Percentiles rank a stretch among this genome's conserved stretches.
phyloP scores from a whole-genome alignment of 495 filamentous ascomycete genomes.

The Aspergillus biplanus region DNA sequence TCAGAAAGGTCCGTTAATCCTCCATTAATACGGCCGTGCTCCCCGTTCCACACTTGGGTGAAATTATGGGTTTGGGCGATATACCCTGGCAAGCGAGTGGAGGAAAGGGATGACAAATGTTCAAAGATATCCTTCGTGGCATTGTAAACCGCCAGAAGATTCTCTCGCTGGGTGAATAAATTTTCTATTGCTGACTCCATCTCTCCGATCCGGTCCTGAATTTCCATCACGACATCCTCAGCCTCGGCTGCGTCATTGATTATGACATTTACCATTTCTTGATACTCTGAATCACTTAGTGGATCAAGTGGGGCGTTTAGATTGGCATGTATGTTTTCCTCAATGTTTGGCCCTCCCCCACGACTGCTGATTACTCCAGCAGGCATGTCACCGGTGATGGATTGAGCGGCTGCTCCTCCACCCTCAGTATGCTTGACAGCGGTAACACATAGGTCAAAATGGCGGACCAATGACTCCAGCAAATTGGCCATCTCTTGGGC shows the following conservation, averaged over 20 bases:
- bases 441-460: slow-evolving; percentile 93
- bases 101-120: slow-evolving; percentile 69
- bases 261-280: slow-evolving; percentile 82
- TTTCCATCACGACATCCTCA: slow-evolving; percentile 85
- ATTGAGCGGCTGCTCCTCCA: slow-evolving; percentile 70
- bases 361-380: slow-evolving; percentile 58
- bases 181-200: slow-evolving; percentile 70
- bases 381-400: slow-evolving; percentile 62
- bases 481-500: slow-evolving; percentile 83
- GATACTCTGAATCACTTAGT: slow-evolving; percentile 73
- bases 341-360: slow-evolving; percentile 56
- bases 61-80: slow-evolving; percentile 73
- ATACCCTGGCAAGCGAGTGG: slow-evolving; percentile 63
- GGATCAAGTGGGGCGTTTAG: slow-evolving; percentile 62
- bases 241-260: slow-evolving; percentile 83
- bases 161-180: slow-evolving; percentile 56
- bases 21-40: slow-evolving; percentile 66
- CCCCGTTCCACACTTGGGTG: slow-evolving; percentile 71
- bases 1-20: slow-evolving; percentile 74
- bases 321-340: slow-evolving; percentile 59
- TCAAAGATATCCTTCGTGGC: slow-evolving; percentile 60
- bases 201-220: slow-evolving; percentile 71
- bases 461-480: slow-evolving; percentile 79
- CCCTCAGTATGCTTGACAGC: slow-evolving; percentile 94
- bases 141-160: slow-evolving; percentile 53